phyloP scores from a whole-genome alignment of 495 filamentous ascomycete genomes.

The Sordaria brevicollis region DNA sequence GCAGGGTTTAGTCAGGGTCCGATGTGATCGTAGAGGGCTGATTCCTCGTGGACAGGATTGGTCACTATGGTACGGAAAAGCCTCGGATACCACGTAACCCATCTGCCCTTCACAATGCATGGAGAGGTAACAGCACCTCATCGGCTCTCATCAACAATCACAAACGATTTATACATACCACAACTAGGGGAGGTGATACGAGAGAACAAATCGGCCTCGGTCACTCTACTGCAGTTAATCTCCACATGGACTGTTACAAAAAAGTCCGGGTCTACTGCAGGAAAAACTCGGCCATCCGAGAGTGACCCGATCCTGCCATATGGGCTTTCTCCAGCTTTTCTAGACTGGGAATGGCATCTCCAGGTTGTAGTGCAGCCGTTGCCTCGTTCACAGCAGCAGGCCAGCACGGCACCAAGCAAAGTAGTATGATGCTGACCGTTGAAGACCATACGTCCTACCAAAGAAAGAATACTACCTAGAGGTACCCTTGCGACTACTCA shows the following conservation, averaged over 20 bases:
- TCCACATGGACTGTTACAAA: not conserved
- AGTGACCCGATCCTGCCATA: not conserved
- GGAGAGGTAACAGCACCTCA: not conserved
- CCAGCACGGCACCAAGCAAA: not conserved
- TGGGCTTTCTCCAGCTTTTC: not conserved
- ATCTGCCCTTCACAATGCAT: not conserved
- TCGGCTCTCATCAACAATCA: not conserved
- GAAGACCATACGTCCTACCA: not conserved
- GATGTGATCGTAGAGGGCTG: not conserved
- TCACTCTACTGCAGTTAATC: not conserved
- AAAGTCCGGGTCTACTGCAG: not conserved
- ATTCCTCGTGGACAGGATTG: not conserved
- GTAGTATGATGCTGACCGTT: not conserved
- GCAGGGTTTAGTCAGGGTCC: not conserved
- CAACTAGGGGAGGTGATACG: not conserved
- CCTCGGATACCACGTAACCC: not conserved
- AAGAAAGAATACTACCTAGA: not conserved
- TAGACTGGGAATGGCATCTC: not conserved
- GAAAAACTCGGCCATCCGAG: not conserved
- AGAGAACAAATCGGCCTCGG: not conserved
- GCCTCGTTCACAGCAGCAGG: not conserved
- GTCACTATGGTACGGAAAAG: not conserved
- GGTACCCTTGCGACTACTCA: not conserved
- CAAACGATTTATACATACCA: not conserved
- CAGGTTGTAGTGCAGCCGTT: not conserved